Evolutionary conservation across 805 yeast genomes (phyloP).

Genomic region (Metschnikowia peoriensis): DNA sequence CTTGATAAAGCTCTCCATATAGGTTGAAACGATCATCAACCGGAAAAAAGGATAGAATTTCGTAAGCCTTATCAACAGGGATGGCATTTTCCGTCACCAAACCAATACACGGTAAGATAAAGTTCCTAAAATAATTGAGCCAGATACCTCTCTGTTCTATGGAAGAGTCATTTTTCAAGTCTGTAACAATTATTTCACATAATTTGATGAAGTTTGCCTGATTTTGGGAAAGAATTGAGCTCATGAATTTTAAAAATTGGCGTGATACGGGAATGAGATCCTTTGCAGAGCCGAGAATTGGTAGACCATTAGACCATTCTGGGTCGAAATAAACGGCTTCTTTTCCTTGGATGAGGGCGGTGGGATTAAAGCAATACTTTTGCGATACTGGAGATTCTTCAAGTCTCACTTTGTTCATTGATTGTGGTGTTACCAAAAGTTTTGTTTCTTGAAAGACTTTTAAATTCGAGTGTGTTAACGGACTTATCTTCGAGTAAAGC

Average conservation of each 20-base stretch:
- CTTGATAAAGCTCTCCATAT: conserved; percentile 73
- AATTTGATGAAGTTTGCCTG: conserved; percentile 52
- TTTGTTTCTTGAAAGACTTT: conserved; percentile 23
- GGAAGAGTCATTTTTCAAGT: conserved; percentile 23
- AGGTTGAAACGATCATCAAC: conserved; percentile 67
- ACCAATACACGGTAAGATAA: conserved; percentile 61
- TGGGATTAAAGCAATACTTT: conserved; percentile 33
- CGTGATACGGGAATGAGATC: conserved; percentile 49
- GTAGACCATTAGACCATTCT: conserved; percentile 48
- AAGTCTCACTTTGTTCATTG: conserved; percentile 24
- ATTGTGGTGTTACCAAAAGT: conserved; percentile 24
- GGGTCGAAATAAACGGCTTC: conserved; percentile 41
- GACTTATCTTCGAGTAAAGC: conserved; percentile 31
- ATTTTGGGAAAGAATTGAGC: conserved; percentile 51
- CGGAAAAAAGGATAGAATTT: conserved; percentile 52
- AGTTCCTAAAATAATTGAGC: conserved; percentile 63
- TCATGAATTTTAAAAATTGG: conserved; percentile 51
- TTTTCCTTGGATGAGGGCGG: conserved; percentile 20
- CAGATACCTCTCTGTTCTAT: conserved; percentile 29
- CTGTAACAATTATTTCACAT: conserved; percentile 54
- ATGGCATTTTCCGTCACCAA: conserved; percentile 56
- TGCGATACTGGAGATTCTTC: conserved; percentile 23
- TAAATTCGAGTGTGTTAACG: conserved; percentile 21
- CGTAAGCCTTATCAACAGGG: conserved; percentile 58
- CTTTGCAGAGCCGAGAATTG: conserved; percentile 34